These are phyloP conservation scores for Talaromyces sp. DNA, from an alignment of 2,329 filamentous ascomycete species.

Conservation along the genomic window DNA sequence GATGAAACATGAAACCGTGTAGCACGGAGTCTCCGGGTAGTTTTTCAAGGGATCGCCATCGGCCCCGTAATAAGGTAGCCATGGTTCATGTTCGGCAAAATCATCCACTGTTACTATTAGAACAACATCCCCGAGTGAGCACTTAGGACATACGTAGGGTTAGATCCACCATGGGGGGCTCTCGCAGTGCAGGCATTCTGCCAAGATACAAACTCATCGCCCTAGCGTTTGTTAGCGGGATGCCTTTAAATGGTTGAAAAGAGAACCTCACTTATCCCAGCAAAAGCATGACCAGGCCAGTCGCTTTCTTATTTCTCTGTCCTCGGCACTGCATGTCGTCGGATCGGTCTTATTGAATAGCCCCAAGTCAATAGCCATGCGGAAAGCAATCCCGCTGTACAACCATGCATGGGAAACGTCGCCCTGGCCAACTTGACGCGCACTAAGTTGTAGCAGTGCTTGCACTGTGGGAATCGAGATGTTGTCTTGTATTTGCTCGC, in stretches of 20 bases:
- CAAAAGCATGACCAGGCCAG: slow-evolving; percentile 26
- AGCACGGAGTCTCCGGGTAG: slow-evolving; percentile 19
- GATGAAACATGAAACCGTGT: slow-evolving; percentile 23
- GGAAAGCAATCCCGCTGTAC: slow-evolving; percentile 23
- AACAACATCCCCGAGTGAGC: neutral
- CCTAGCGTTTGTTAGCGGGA: neutral
- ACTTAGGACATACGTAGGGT: neutral
- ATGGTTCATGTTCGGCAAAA: slow-evolving; percentile 21
- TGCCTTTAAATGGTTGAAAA: no score
- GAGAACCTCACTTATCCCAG: slow-evolving; percentile 21
- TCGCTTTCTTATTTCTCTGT: slow-evolving; percentile 23
- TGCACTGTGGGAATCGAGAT: slow-evolving; percentile 22
- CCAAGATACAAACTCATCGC: slow-evolving; percentile 24
- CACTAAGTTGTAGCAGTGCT: slow-evolving; percentile 22
- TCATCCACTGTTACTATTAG: slow-evolving; percentile 19
- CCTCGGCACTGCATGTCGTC: slow-evolving; percentile 19
- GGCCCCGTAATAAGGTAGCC: slow-evolving; percentile 22
- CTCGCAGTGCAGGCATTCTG: slow-evolving; percentile 21
- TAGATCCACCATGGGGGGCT: slow-evolving; percentile 13
- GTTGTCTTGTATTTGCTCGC: neutral
- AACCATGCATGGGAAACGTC: slow-evolving; percentile 22
- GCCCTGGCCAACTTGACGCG: slow-evolving; percentile 20
- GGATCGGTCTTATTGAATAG: slow-evolving; percentile 18
- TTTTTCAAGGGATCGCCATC: slow-evolving; percentile 12
- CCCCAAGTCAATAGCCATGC: slow-evolving; percentile 25